Conservation (phyloP, 495 filamentous ascomycete genomes). For the Alectoria sarmentosa region DNA sequence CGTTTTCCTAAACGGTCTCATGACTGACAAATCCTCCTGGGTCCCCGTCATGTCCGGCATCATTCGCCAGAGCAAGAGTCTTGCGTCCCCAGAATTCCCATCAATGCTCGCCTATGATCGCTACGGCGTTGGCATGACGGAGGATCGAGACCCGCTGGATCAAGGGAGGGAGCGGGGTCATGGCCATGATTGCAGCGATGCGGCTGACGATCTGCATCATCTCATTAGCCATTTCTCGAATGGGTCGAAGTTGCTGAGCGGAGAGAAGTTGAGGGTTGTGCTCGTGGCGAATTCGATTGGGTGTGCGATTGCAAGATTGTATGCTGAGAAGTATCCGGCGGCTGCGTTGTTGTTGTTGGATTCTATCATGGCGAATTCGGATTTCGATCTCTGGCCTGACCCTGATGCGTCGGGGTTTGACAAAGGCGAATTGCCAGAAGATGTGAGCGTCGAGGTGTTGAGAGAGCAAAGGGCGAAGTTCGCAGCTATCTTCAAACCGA, state of each 20-base stretch:
- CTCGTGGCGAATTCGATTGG: conserved; percentile 55
- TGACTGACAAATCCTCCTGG: conserved; percentile 46
- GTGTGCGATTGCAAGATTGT: conserved; percentile 51
- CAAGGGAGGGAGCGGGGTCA: conserved; percentile 35
- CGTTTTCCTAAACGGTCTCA: conserved; percentile 58
- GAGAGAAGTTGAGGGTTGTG: conserved; percentile 32
- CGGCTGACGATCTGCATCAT: conserved; percentile 45
- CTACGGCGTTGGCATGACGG: conserved; percentile 53
- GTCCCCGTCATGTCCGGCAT: conserved; percentile 38
- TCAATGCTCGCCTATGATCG: conserved; percentile 57
- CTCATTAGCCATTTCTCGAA: conserved; percentile 39
- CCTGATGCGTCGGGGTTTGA: conserved; percentile 47
- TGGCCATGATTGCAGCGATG: conserved; percentile 46
- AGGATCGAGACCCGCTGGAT: conserved; percentile 48
- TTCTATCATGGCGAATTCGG: conserved; percentile 53
- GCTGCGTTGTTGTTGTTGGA: conserved; percentile 51
- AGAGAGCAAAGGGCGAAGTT: conserved; percentile 38
- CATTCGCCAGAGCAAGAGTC: conserved; percentile 23
- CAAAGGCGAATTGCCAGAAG: conserved; percentile 34
- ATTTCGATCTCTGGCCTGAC: conserved; percentile 55
- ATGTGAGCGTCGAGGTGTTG: conserved; percentile 40
- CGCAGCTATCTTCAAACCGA: conserved; percentile 43
- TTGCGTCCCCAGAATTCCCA: conserved; percentile 28
- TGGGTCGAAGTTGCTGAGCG: conserved; percentile 21
- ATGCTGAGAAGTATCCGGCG: conserved; percentile 42